Percentiles rank a stretch among this genome's conserved stretches.
phyloP scores from a whole-genome alignment of 805 yeast species.

The Candida michaelii region DNA sequence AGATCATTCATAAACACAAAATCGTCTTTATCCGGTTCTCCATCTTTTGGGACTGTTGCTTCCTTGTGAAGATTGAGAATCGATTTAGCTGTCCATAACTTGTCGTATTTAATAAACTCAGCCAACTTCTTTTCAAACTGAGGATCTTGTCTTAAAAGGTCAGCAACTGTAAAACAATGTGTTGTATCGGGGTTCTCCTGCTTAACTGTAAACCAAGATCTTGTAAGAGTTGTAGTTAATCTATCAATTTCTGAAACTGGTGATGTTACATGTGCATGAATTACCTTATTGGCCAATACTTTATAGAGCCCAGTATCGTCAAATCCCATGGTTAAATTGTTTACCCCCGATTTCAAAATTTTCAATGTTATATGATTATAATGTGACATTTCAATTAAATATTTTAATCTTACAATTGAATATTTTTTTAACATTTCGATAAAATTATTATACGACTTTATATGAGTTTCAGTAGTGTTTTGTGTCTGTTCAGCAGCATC shows the following conservation, averaged over 20 bases:
- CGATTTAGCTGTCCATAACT: conserved; percentile 11
- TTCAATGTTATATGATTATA: conserved; percentile 6
- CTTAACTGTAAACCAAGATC: conserved; percentile 6
- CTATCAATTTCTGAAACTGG: neutral
- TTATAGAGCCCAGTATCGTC: conserved; percentile 14
- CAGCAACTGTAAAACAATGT: conserved; percentile 10
- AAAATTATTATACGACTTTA: neutral
- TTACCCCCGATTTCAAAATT: conserved; percentile 7
- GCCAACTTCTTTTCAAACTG: conserved; percentile 7
- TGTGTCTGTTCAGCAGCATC: no score
- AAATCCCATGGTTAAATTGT: conserved; percentile 6
- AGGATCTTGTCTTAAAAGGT: conserved; percentile 6
- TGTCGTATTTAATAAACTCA: conserved; percentile 8
- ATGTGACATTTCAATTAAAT: conserved; percentile 4
- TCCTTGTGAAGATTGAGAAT: conserved; percentile 12
- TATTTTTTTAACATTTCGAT: conserved; percentile 6
- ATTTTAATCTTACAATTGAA: conserved; percentile 9
- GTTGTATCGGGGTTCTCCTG: conserved; percentile 3
- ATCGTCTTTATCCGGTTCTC: neutral
- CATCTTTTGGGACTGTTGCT: conserved; percentile 10
- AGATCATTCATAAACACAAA: neutral
- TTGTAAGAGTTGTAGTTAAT: neutral
- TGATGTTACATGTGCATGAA: neutral
- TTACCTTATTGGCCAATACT: conserved; percentile 6
- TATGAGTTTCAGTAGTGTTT: neutral